These are phyloP conservation scores for Thalia dealbata DNA, from an alignment of 176 grass and related monocot species.

Conservation along the genomic window DNA sequence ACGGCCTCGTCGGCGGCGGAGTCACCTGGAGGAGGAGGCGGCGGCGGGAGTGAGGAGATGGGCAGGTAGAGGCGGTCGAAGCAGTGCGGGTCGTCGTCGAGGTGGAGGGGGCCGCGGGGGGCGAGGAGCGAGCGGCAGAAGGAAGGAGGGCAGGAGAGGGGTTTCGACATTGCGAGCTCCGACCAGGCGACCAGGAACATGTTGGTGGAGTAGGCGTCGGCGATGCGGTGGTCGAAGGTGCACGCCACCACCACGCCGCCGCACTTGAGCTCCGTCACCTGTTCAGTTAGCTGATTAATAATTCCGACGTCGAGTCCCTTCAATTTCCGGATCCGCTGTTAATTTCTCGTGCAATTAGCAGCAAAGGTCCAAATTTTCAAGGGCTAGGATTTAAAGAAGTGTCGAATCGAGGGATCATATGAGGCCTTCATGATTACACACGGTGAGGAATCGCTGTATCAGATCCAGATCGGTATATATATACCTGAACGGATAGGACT, in stretches of 20 bases:
- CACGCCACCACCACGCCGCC: conserved; percentile 51
- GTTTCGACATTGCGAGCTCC: not conserved
- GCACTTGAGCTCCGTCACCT: conserved; percentile 46
- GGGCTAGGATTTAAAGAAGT: no score
- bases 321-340: no score
- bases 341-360: no score
- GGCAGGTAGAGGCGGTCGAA: conserved; percentile 40
- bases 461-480: no score
- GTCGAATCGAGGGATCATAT: no score
- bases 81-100: not conserved
- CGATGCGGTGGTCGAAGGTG: conserved; percentile 74
- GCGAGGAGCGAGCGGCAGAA: conserved; percentile 41
- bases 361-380: no score
- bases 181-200: conserved; percentile 72
- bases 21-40: not conserved
- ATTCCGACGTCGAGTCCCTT: no score
- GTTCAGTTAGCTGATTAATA: no score
- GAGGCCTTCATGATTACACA: no score
- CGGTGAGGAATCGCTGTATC: no score
- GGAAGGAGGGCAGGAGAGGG: conserved; percentile 1
- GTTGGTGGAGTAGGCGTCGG: conserved; percentile 83
- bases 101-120: conserved; percentile 21
- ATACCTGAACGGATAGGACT: conserved; percentile 43
- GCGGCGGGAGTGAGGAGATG: conserved; percentile 25
- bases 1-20: not conserved